Evolutionary conservation across 2,329 filamentous ascomycete genomes (phyloP).

Genomic region (Sarocladium strictum): DNA sequence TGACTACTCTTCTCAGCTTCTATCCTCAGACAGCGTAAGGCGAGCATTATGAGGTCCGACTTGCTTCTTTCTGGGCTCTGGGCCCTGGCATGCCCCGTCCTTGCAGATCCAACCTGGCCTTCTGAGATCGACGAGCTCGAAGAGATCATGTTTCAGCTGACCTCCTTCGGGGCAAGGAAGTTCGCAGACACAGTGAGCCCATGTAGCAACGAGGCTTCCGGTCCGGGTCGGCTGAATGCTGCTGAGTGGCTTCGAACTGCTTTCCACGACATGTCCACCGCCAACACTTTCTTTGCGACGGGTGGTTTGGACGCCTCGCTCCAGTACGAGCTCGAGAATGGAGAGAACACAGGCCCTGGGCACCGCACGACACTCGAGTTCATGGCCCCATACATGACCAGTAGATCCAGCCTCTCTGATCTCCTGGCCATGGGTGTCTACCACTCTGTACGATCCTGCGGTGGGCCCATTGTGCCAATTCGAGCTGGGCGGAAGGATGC

Average conservation of each 20-base stretch:
- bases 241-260: slow-evolving; percentile 57
- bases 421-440: slow-evolving; percentile 54
- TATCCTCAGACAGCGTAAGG: neutral
- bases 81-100: slow-evolving; percentile 26
- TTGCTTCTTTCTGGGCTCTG: slow-evolving; percentile 27
- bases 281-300: slow-evolving; percentile 36
- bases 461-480: slow-evolving; percentile 49
- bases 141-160: slow-evolving; percentile 49
- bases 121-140: slow-evolving; percentile 54
- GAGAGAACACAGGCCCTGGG: slow-evolving; percentile 51
- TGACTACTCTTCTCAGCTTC: too few relatives aligned
- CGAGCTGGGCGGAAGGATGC: slow-evolving; percentile 51
- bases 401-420: slow-evolving; percentile 47
- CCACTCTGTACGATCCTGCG: slow-evolving; percentile 52
- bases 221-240: slow-evolving; percentile 49
- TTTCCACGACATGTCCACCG: slow-evolving; percentile 57
- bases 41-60: slow-evolving; percentile 16
- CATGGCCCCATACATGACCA: slow-evolving; percentile 47
- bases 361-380: slow-evolving; percentile 48
- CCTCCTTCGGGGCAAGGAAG: slow-evolving; percentile 46
- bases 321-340: slow-evolving; percentile 49
- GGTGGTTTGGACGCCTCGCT: slow-evolving; percentile 56
- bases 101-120: slow-evolving; percentile 55
- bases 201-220: slow-evolving; percentile 46
- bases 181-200: slow-evolving; percentile 53